A percentile compares a stretch with the other conserved stretches of the same genome.
Evolutionary conservation across 2,329 filamentous ascomycete species (phyloP).

Genomic region (Aspergillus novofumigatus): DNA sequence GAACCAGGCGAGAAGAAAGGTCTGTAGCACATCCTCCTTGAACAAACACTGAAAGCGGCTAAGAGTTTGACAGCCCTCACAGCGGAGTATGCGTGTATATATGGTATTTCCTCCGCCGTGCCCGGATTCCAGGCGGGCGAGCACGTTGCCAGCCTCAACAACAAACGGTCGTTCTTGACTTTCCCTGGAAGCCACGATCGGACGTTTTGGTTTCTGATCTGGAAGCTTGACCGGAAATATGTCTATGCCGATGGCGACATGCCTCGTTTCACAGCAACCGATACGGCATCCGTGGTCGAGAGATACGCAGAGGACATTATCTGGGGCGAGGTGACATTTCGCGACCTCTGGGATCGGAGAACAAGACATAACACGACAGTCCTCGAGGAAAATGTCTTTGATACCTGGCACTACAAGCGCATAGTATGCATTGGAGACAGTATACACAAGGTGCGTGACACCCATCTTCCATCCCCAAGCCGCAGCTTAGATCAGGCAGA

Average conservation of each 20-base stretch:
- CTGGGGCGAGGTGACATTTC: conserved; percentile 9
- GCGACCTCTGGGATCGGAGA: conserved; percentile 16
- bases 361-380: conserved; percentile 6
- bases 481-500: conserved; percentile 8
- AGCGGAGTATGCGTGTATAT: conserved; percentile 23
- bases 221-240: conserved; percentile 15
- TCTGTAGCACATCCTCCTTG: no score
- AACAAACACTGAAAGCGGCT: no score
- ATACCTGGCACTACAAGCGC: conserved; percentile 16
- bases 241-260: conserved; percentile 6
- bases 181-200: conserved; percentile 14
- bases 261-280: conserved; percentile 13
- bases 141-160: conserved; percentile 3
- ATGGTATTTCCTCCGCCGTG: conserved; percentile 19
- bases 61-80: background rate
- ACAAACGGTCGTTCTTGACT: conserved; percentile 12
- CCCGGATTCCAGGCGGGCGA: conserved; percentile 6
- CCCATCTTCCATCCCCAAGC: no score
- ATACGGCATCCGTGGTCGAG: conserved; percentile 6
- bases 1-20: no score
- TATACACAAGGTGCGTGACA: conserved; percentile 17
- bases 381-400: conserved; percentile 18
- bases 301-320: conserved; percentile 1
- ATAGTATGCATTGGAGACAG: conserved; percentile 21
- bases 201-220: conserved; percentile 21